These are phyloP conservation scores for Dactylis glomerata DNA, from an alignment of 176 grass and related monocot genomes.

Conservation along the genomic window DNA sequence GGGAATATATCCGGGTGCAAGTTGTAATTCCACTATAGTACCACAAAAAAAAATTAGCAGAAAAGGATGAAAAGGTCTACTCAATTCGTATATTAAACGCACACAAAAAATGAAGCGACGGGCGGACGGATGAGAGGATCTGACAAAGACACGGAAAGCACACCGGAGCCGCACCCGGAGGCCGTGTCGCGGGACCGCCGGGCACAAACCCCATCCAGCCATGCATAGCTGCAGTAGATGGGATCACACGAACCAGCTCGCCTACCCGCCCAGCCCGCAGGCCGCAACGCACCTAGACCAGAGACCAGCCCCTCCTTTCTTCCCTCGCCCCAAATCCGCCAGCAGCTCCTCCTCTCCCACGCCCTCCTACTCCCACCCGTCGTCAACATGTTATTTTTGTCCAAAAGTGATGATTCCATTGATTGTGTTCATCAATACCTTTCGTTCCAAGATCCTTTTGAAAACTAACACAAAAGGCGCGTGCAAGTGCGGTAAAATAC, in stretches of 20 bases:
- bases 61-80: background rate
- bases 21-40: too few relatives aligned
- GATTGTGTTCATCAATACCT: too few relatives aligned
- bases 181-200: background rate
- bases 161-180: slow-evolving; percentile 6
- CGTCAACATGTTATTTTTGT: too few relatives aligned
- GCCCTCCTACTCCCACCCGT: background rate
- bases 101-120: background rate
- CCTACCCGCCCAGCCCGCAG: background rate
- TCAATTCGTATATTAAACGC: background rate
- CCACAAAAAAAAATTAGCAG: too few relatives aligned
- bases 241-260: slow-evolving; percentile 40
- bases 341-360: background rate
- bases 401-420: too few relatives aligned
- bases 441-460: too few relatives aligned
- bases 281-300: background rate
- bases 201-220: slow-evolving; percentile 12
- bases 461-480: too few relatives aligned
- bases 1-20: too few relatives aligned
- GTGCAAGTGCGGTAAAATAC: too few relatives aligned
- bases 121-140: background rate
- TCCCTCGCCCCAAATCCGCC: slow-evolving; percentile 23
- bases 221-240: slow-evolving; percentile 21
- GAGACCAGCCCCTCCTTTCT: background rate
- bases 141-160: slow-evolving; percentile 22